Evolutionary conservation across 768 basidiomycete species (phyloP).

Genomic region (Austroboletus eburneus): DNA sequence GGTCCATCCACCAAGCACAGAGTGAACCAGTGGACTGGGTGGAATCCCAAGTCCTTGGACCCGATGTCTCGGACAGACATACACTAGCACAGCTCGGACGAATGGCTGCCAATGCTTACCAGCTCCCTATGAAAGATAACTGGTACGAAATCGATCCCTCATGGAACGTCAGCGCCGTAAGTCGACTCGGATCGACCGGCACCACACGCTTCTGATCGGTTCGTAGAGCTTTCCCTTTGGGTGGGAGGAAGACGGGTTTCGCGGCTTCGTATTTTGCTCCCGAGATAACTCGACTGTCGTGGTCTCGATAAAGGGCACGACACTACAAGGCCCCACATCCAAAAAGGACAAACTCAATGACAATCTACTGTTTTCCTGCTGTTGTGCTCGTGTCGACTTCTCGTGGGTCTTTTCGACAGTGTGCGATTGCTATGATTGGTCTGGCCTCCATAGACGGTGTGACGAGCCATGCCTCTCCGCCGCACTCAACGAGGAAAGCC

Average conservation of each 20-base stretch:
- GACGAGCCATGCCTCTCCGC: conserved; percentile 77
- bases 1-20: conserved; percentile 46
- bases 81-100: conserved; percentile 80
- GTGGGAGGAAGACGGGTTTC: conserved; percentile 77
- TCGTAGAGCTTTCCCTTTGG: conserved; percentile 75
- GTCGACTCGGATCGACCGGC: conserved; percentile 12
- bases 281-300: conserved; percentile 78
- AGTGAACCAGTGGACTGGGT: conserved; percentile 66
- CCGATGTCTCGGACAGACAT: conserved; percentile 74
- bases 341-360: conserved; percentile 94
- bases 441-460: conserved; percentile 60
- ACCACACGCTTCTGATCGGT: conserved; percentile 3
- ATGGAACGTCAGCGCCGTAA: conserved; percentile 58
- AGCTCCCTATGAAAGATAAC: conserved; percentile 57
- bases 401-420: conserved; percentile 84
- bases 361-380: conserved; percentile 85
- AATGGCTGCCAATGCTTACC: conserved; percentile 90
- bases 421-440: conserved; percentile 71
- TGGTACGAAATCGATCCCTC: conserved; percentile 79
- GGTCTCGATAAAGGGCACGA: conserved; percentile 89
- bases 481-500: conserved; percentile 79
- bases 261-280: conserved; percentile 85
- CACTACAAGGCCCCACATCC: conserved; percentile 78
- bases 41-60: conserved; percentile 57
- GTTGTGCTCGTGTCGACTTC: conserved; percentile 86